Base-by-base conservation (phyloP, 2,329 filamentous ascomycete species). In the Ophiostoma angusticollis region DNA sequence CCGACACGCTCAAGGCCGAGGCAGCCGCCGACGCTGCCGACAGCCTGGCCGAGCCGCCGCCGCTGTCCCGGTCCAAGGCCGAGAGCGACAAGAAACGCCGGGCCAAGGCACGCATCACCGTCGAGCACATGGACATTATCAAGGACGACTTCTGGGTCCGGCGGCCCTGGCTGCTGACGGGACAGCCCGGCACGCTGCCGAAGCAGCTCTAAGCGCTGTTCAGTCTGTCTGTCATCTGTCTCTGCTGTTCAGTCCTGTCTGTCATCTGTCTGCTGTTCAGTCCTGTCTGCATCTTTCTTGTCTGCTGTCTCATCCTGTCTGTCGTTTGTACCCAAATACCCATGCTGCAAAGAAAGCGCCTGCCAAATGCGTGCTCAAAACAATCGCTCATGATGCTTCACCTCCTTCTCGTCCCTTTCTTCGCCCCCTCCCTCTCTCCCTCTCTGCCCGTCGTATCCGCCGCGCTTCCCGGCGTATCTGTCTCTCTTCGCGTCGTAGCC, bases 81-180 rank as follows among this genome's bases (percentile, higher is more conserved):
- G 84, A 95, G 42, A 93, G 82, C 50, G 78, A 93, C 46, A 79
- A 70, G 54, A 96, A 94, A 64, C 70, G 76, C 46, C 72, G 81
- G 39, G 70, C 73, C 43, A 95, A 94, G 58, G 87, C 86, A 1
- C 71, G 71, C 37, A 78, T 98, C 32, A 73, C 84, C 25, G 69
- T 93, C 27, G 79, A 87, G 54, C 86, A 96, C 63, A 62, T 91
- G 43, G 91, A 98, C 61, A 83, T 98, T 51, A 96, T 98, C 60
- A 86, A 82, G 51, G 84, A 96, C 58, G 82, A 84, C 4, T 98
- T 98, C 55, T 98, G 91, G 91, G 71, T 84, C 47, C 71, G 70
- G 51, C 70, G 87, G 54, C 86, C 87, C 2, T 96, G 87, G 84
- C 67, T 91, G 41, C 55, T 87, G 38, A 83, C 79, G 1, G 80